Conservation (phyloP, 139 green algal species). For the Coccomyxa sp. region DNA sequence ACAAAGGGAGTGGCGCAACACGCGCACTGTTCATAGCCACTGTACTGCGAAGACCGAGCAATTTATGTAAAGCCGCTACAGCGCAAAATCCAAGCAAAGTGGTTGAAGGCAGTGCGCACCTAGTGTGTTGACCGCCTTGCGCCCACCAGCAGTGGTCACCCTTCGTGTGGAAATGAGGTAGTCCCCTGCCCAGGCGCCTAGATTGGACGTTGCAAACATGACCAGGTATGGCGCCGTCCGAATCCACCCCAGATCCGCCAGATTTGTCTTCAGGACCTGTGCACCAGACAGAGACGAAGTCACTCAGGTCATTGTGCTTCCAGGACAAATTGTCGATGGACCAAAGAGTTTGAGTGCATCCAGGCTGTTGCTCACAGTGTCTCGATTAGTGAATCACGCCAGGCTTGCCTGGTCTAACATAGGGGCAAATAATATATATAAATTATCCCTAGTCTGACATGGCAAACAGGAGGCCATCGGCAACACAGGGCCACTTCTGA, state of each 20-base stretch:
- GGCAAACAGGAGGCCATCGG: too few relatives aligned
- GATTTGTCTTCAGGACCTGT: slow-evolving; percentile 68
- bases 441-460: too few relatives aligned
- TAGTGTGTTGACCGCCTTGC: slow-evolving; percentile 88
- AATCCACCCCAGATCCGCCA: slow-evolving; percentile 62
- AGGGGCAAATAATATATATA: too few relatives aligned
- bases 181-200: slow-evolving; percentile 80
- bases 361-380: too few relatives aligned
- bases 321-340: neutral
- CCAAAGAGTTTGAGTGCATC: too few relatives aligned
- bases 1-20: too few relatives aligned
- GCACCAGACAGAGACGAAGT: neutral
- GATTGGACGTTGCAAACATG: slow-evolving; percentile 89
- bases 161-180: slow-evolving; percentile 63
- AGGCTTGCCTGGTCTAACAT: too few relatives aligned
- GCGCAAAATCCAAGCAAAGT: neutral
- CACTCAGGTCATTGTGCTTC: neutral
- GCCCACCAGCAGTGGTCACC: slow-evolving; percentile 45
- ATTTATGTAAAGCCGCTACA: too few relatives aligned
- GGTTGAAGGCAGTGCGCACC: slow-evolving; percentile 20
- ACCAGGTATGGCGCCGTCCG: slow-evolving; percentile 90
- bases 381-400: too few relatives aligned
- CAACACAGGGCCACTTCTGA: too few relatives aligned
- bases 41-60: too few relatives aligned
- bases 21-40: too few relatives aligned